A percentile compares a stretch with the other conserved stretches of the same genome.
Conservation (phyloP, 345 rosid species). For the Citrus sp. region DNA sequence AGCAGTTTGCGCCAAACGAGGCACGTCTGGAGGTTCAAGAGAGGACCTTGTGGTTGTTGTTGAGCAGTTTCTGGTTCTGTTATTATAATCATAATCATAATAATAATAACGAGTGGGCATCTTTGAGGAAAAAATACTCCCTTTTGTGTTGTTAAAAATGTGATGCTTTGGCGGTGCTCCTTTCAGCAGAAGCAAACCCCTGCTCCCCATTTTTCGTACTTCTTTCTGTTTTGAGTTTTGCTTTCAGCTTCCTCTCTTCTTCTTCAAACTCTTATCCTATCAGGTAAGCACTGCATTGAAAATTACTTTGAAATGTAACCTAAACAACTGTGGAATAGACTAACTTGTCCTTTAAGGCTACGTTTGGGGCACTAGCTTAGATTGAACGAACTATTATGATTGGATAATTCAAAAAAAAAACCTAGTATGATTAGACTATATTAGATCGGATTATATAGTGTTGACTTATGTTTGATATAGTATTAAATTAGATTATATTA, state of each 20-base stretch:
- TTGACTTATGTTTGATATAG: too few species aligned
- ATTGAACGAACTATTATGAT: too few species aligned
- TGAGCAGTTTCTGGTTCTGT: slow-evolving; percentile 29
- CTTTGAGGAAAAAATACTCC: not conserved
- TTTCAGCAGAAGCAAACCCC: slow-evolving; percentile 20
- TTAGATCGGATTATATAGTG: too few species aligned
- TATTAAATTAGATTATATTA: too few species aligned
- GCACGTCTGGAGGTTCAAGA: slow-evolving; percentile 64
- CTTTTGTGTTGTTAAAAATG: not conserved
- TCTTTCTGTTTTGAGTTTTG: not conserved
- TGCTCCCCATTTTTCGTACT: not conserved
- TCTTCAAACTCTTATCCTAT: too few species aligned
- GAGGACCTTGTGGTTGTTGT: slow-evolving; percentile 29
- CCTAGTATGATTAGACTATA: too few species aligned
- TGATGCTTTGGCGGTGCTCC: slow-evolving; percentile 13
- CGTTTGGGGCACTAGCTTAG: accelerated
- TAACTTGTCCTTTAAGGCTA: too few species aligned
- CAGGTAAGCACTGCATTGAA: too few species aligned
- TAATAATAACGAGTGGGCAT: not conserved
- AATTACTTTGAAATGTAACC: too few species aligned
- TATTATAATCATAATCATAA: not conserved
- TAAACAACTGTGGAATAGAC: too few species aligned
- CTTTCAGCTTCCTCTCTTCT: not conserved
- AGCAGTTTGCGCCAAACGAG: slow-evolving; percentile 73
- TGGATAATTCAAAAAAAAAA: too few species aligned